Conservation (phyloP, 2,329 filamentous ascomycete genomes). For the Pseudogymnoascus sp. region DNA sequence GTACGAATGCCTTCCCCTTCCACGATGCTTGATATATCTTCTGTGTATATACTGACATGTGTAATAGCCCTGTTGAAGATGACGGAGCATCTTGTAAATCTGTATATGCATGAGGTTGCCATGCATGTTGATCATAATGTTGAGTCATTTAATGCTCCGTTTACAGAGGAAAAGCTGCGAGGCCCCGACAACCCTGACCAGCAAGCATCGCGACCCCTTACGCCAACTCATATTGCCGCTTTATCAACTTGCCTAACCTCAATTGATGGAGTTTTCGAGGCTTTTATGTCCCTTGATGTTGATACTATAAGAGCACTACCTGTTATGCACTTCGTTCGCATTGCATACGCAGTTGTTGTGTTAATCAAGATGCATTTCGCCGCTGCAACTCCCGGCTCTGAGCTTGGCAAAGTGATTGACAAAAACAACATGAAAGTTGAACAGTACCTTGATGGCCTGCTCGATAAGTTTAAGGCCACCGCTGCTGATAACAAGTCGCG, state of each 20-base stretch:
- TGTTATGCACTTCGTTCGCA: slow-evolving; percentile 44
- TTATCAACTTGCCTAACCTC: slow-evolving; percentile 45
- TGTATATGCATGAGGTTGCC: slow-evolving; percentile 54
- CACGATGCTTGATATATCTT: not conserved
- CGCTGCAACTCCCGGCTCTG: slow-evolving; percentile 54
- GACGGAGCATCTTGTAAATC: slow-evolving; percentile 44
- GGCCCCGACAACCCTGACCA: slow-evolving; percentile 14
- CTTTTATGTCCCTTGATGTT: slow-evolving; percentile 41
- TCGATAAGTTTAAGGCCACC: slow-evolving; percentile 58
- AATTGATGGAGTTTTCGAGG: slow-evolving; percentile 47
- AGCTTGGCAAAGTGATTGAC: slow-evolving; percentile 63
- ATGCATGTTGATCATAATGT: slow-evolving; percentile 50
- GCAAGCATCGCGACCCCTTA: slow-evolving; percentile 19
- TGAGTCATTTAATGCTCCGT: slow-evolving; percentile 40
- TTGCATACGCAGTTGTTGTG: slow-evolving; percentile 49
- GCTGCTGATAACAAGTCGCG: slow-evolving; percentile 58
- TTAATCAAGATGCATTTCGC: slow-evolving; percentile 55
- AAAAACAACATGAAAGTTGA: slow-evolving; percentile 59
- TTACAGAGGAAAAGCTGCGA: slow-evolving; percentile 26
- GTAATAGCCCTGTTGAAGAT: slow-evolving; percentile 40
- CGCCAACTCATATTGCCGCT: slow-evolving; percentile 40
- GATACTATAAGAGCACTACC: slow-evolving; percentile 43
- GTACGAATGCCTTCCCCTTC: slow-evolving; percentile 22
- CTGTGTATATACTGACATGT: slow-evolving; percentile 6
- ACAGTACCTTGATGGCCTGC: slow-evolving; percentile 61